Percentiles rank a stretch among this genome's conserved stretches.
phyloP scores from a whole-genome alignment of 2,329 filamentous ascomycete genomes.

The Claviceps arundinis region DNA sequence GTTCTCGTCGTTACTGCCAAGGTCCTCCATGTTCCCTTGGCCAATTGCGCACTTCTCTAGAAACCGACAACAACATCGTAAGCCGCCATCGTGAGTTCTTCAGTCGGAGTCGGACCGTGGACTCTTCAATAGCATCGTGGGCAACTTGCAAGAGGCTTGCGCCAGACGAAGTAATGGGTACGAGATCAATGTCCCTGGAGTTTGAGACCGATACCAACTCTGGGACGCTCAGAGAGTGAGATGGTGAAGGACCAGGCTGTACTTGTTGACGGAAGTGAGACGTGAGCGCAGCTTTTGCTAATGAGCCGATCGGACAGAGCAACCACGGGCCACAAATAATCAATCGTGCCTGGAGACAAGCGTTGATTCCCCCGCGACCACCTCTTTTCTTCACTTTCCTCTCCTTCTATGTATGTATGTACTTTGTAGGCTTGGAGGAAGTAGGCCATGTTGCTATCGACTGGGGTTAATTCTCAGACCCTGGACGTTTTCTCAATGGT shows the following conservation, averaged over 20 bases:
- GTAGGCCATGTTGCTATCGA: not conserved
- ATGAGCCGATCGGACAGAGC: not conserved
- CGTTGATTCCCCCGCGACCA: no score
- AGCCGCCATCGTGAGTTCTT: conserved; percentile 58
- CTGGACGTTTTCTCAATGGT: not conserved
- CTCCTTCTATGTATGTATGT: not conserved
- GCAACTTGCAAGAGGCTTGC: conserved; percentile 55
- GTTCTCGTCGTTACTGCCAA: conserved; percentile 73
- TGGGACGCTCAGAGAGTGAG: no score
- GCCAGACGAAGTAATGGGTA: conserved; percentile 76
- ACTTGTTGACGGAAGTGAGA: conserved; percentile 23
- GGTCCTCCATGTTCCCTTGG: conserved; percentile 82
- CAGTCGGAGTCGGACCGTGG: conserved; percentile 52
- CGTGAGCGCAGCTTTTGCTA: conserved; percentile 28
- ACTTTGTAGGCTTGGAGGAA: not conserved
- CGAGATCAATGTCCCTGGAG: conserved; percentile 75
- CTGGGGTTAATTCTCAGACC: not conserved
- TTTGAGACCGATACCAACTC: no score
- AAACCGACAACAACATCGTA: conserved; percentile 61
- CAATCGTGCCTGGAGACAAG: no score
- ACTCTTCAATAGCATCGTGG: conserved; percentile 77
- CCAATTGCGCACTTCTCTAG: conserved; percentile 64
- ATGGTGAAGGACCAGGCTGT: not conserved
- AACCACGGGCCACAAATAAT: not conserved
- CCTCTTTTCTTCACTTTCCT: not conserved